These are phyloP conservation scores for Colletotrichum echinochloae DNA, from an alignment of 2,329 filamentous ascomycete species.

Conservation along the genomic window DNA sequence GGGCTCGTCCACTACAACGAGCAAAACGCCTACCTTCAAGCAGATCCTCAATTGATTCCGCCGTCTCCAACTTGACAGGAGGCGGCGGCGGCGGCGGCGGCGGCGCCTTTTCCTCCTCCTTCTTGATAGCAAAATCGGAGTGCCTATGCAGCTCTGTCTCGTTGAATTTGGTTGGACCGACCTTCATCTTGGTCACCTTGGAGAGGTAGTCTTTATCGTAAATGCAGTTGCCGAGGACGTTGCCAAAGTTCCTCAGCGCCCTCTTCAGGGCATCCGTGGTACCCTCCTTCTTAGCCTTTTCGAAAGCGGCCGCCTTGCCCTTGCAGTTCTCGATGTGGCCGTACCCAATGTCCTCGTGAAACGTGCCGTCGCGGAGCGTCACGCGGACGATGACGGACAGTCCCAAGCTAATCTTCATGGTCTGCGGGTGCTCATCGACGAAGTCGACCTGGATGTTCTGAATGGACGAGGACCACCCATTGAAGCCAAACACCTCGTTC, in stretches of 20 bases:
- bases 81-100: conserved; percentile 31
- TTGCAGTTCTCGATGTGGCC: conserved; percentile 97
- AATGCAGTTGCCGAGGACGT: conserved; percentile 97
- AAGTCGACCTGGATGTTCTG: conserved; percentile 96
- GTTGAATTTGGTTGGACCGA: conserved; percentile 80
- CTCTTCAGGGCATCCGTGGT: conserved; percentile 95
- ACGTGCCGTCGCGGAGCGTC: conserved; percentile 93
- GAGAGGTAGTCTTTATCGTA: conserved; percentile 96
- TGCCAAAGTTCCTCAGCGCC: conserved; percentile 90
- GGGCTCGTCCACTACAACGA: not conserved
- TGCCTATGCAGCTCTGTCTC: conserved; percentile 86
- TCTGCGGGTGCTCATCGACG: conserved; percentile 86
- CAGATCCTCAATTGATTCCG: conserved; percentile 64
- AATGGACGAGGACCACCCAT: conserved; percentile 97
- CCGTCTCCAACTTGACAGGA: conserved; percentile 48
- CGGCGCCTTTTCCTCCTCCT: conserved; percentile 48
- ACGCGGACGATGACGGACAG: conserved; percentile 92
- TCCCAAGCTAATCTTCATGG: conserved; percentile 83
- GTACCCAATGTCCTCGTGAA: conserved; percentile 97
- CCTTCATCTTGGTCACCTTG: conserved; percentile 91
- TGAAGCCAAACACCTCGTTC: conserved; percentile 96
- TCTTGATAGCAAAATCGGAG: conserved; percentile 76
- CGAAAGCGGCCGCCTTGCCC: conserved; percentile 94
- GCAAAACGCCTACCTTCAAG: conserved; percentile 56
- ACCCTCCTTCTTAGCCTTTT: conserved; percentile 98